Evolutionary conservation across 768 basidiomycete genomes (phyloP), one percentile per base, ranked within the genome.

Genomic region (Gloeophyllum trabeum): DNA sequence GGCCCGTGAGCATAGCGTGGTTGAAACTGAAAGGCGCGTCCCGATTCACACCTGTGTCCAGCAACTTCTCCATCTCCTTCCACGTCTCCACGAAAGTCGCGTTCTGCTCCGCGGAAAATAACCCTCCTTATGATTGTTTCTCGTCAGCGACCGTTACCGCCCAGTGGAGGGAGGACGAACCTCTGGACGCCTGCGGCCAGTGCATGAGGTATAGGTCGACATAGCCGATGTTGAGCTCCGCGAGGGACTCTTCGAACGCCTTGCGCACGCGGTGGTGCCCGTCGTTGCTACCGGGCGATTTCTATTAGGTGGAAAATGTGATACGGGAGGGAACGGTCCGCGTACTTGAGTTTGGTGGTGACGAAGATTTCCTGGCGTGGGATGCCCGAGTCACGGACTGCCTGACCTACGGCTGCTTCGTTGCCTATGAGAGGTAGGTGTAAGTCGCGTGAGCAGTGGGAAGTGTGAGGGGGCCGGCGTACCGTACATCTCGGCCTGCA

Each of bases 191-290:
- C 43, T 60, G 60, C 18, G 64, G 62, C 60, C 61, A 64, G 44
- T 68, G 67, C 47, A 69, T 60, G n/a, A 68, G 55, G 49, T 66
- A 73, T n/a, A 74, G 47, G 54, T 74, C 71, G 28, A 75, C 59
- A 53, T 73, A 73, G 26, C 64, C 63, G 14, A 58, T 50, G 20
- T 55, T 54, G 14, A 67, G 54, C 40, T 60, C 58, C 36, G 52
- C 43, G 36, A 70, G 50, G 41, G 60, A 62, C 22, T 43, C 42
- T 20, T 68, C 52, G 10, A 71, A 55, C 1, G 61, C 61, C 16
- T 52, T 47, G 21, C 49, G 41, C 5, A 66, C 66, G 19, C 51
- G 46, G 24, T 50, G 58, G 45, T 67, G 69, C 30, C 60, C 55
- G 45, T 59, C 54, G 34, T 56, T 46, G 40, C 58, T 64, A 46